A percentile compares a stretch with the other conserved stretches of the same genome.
These are phyloP conservation scores for Scheffersomyces lignosus DNA, from an alignment of 805 yeast genomes.

Conservation along the genomic window DNA sequence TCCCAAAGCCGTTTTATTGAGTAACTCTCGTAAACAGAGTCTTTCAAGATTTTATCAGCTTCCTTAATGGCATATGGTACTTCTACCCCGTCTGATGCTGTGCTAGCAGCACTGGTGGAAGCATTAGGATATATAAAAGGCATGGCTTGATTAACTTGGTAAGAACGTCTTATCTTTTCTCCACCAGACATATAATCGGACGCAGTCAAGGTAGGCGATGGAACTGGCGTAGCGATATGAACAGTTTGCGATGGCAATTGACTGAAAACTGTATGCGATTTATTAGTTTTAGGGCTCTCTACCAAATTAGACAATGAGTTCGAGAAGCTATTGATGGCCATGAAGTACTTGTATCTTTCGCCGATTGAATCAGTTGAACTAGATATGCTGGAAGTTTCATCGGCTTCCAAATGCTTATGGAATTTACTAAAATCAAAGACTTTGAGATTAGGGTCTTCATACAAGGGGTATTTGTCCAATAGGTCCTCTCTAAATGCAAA, in stretches of 20 bases:
- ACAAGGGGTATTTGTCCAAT: constrained; percentile 72
- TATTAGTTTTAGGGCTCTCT: constrained; percentile 56
- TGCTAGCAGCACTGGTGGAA: constrained; percentile 11
- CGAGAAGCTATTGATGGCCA: constrained; percentile 43
- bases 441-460: constrained; percentile 42
- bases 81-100: constrained; percentile 9
- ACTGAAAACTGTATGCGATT: constrained; percentile 42
- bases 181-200: constrained; percentile 49
- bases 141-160: constrained; percentile 64
- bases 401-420: constrained; percentile 31
- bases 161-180: constrained; percentile 52
- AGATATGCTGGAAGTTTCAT: constrained; percentile 5
- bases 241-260: constrained; percentile 54
- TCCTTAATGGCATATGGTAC: constrained; percentile 78
- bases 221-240: constrained; percentile 85
- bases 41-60: constrained; percentile 67
- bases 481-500: constrained; percentile 77
- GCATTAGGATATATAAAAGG: constrained; percentile 65
- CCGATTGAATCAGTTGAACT: constrained; percentile 10
- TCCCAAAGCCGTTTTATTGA: constrained; percentile 70
- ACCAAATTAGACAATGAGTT: constrained; percentile 60
- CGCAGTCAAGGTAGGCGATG: constrained; percentile 66
- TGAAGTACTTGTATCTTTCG: constrained; percentile 30
- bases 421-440: constrained; percentile 17
- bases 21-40: constrained; percentile 64